Evolutionary conservation across 257 asterid species (phyloP), one percentile per base, ranked within the genome.

Genomic region (Buddleja alternifolia): DNA sequence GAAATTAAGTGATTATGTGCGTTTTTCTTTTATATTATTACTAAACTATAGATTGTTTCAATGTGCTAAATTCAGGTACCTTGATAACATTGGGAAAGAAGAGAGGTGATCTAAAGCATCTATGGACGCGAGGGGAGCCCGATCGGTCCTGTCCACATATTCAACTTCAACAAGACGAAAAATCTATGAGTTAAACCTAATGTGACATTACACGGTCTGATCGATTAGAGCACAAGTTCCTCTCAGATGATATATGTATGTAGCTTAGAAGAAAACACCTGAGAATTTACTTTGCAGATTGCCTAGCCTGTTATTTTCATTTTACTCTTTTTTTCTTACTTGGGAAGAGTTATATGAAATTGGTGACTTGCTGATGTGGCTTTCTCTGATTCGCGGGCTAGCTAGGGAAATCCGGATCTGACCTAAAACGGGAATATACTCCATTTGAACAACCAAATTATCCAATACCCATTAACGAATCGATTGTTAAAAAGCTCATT

Each of bases 41-140:
- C 68, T 7, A n/a, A 39, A 14, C 3, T 20, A 36, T 16, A 21
- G 8, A 19, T 34, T 32, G 9, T 37, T 17, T 20, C 6, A n/a
- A n/a, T 63, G 14, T 44, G 23, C 42, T 46, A 10, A 9, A n/a
- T 69, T 64, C 83, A 94, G 99, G 99, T 36, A 86, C 99, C 0
- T 75, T 94, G 80, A 80, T 94, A 71, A 55, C 85, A 1, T 39
- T 89, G 66, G 99, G 88, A 25, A 82, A 76, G 80, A 82, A 83
- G 85, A 89, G 90, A 74, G 98, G 99, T 16, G 96, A 89, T 29
- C 75, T 89, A 72, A 82, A 83, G 90, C 86, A 81, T 67, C 68
- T 89, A 7, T 94, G 99, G 99, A 77, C 86, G 10, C 84, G 80
- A 66, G 98, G 98, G 21, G 97, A 89, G 66, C 99, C 99, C 2